Evolutionary conservation across 306 rosid species (phyloP).

Genomic region (Neltuma alba): DNA sequence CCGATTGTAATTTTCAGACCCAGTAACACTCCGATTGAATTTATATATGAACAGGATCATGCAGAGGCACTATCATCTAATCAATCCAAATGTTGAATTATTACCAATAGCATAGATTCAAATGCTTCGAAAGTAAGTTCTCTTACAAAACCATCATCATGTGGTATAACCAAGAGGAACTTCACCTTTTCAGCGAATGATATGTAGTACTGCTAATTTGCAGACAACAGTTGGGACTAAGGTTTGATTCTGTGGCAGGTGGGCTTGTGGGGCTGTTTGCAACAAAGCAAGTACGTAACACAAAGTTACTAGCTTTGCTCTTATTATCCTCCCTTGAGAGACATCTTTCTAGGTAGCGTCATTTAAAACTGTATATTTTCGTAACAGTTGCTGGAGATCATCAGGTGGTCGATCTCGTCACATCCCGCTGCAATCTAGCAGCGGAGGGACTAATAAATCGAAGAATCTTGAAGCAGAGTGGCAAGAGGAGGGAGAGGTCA

Average conservation of each 20-base stretch:
- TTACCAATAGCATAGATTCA: slow-evolving; percentile 51
- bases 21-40: not conserved
- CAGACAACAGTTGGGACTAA: slow-evolving; percentile 77
- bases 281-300: slow-evolving; percentile 55
- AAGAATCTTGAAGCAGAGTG: slow-evolving; percentile 82
- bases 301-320: not conserved
- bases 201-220: not conserved
- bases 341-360: not conserved
- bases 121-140: slow-evolving; percentile 51
- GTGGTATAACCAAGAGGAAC: not conserved
- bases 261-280: slow-evolving; percentile 79
- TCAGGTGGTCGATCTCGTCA: slow-evolving; percentile 62
- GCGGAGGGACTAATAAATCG: slow-evolving; percentile 47
- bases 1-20: not conserved
- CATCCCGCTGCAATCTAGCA: slow-evolving; percentile 49
- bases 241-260: slow-evolving; percentile 76
- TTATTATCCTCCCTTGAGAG: not conserved
- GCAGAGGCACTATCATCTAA: slow-evolving; percentile 68
- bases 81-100: slow-evolving; percentile 72
- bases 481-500: slow-evolving; percentile 88
- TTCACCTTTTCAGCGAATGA: slow-evolving; percentile 10
- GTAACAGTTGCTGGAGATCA: slow-evolving; percentile 70
- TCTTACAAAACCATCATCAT: not conserved
- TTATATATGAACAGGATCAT: slow-evolving; percentile 56
- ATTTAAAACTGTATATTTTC: not conserved